Evolutionary conservation across 352 stramenopile genomes (phyloP).

Genomic region (Thraustochytrium striatum): DNA sequence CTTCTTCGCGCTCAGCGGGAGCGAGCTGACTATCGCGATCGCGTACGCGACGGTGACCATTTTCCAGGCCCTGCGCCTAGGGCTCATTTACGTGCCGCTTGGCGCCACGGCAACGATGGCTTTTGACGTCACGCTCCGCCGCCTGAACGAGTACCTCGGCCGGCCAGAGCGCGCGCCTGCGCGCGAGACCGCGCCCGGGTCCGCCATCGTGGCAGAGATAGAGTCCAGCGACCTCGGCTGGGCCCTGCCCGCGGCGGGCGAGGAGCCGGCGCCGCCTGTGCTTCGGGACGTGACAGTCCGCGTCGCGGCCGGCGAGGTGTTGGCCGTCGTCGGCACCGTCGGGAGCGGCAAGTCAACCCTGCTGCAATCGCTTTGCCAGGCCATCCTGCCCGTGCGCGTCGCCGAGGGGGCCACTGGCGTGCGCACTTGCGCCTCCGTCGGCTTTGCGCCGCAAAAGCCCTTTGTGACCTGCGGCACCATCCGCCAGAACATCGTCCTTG

Average conservation of each 20-base stretch:
- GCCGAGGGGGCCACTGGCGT: neutral
- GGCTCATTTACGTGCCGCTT: constrained; percentile 38
- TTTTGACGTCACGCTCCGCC: constrained; percentile 36
- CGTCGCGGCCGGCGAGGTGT: neutral
- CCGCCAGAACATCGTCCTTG: constrained; percentile 68
- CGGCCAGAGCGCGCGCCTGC: neutral
- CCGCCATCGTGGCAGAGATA: neutral
- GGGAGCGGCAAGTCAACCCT: constrained; percentile 37
- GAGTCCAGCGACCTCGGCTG: constrained; percentile 11
- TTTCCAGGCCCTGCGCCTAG: constrained; percentile 37
- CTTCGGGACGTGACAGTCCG: neutral
- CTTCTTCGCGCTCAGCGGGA: neutral
- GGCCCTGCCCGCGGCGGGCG: neutral
- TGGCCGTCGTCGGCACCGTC: constrained; percentile 23
- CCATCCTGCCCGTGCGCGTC: neutral
- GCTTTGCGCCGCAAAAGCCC: constrained; percentile 47
- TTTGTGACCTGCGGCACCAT: constrained; percentile 66
- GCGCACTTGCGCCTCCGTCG: neutral
- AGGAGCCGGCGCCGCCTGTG: neutral
- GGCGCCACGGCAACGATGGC: constrained; percentile 8
- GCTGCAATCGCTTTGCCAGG: neutral
- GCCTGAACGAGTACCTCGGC: constrained; percentile 30
- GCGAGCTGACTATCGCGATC: neutral
- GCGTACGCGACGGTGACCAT: constrained; percentile 32
- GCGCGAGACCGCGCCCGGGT: neutral